These are phyloP conservation scores for Phaeosphaeriaceae sp. DNA, from an alignment of 2,329 filamentous ascomycete genomes.

Conservation along the genomic window DNA sequence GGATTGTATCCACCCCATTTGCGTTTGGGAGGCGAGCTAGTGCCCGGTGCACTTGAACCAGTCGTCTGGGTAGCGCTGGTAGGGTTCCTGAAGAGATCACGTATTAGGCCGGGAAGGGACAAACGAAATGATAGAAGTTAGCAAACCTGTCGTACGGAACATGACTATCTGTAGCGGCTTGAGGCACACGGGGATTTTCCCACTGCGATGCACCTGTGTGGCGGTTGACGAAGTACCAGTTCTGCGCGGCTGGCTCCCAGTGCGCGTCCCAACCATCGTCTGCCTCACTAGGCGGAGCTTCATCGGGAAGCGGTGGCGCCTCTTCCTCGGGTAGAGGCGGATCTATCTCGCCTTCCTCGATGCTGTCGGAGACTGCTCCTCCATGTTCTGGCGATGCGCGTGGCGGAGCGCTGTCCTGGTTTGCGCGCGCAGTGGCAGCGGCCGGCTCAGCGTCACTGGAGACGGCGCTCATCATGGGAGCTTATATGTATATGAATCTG, in stretches of 20 bases:
- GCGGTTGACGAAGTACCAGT: slow-evolving; percentile 86
- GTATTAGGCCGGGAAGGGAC: slow-evolving; percentile 40
- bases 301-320: slow-evolving; percentile 55
- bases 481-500: slow-evolving; percentile 9
- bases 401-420: neutral
- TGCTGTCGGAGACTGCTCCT: slow-evolving; percentile 13
- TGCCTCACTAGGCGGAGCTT: slow-evolving; percentile 52
- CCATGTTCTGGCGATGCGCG: slow-evolving; percentile 13
- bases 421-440: slow-evolving; percentile 13
- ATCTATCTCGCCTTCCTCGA: slow-evolving; percentile 15
- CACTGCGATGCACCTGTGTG: slow-evolving; percentile 77
- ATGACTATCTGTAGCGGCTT: slow-evolving; percentile 38
- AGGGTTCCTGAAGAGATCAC: slow-evolving; percentile 31
- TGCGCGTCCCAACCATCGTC: slow-evolving; percentile 81
- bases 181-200: slow-evolving; percentile 81
- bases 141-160: slow-evolving; percentile 48
- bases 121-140: slow-evolving; percentile 37
- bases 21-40: slow-evolving; percentile 42
- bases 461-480: slow-evolving; percentile 20
- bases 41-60: slow-evolving; percentile 41
- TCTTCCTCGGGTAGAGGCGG: slow-evolving; percentile 39
- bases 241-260: slow-evolving; percentile 73
- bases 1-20: slow-evolving; percentile 86
- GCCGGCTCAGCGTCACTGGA: slow-evolving; percentile 13
- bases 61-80: slow-evolving; percentile 34